Evolutionary conservation across 208 protist genomes (phyloP), one percentile per base, ranked within the genome.

Genomic region (Balamuthia mandrillaris): DNA sequence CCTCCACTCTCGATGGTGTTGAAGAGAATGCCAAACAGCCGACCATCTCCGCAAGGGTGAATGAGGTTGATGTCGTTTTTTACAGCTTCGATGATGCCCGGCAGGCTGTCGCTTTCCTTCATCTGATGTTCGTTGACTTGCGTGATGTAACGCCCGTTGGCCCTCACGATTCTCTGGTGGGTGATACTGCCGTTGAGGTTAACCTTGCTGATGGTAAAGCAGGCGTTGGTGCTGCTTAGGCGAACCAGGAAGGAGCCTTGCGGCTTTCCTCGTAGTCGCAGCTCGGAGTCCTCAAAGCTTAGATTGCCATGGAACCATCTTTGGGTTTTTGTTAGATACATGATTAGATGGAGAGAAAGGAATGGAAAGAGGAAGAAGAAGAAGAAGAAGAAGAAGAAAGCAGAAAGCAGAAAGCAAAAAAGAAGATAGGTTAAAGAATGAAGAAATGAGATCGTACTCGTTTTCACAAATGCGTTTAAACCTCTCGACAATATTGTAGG

Each of bases 181-280:
- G n/a, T 2, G 18, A 3, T 10, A 29, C 7, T 35, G 54, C 9
- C n/a, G 9, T 24, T 29, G 65, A 74, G 39, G 3, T 78, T 78
- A 3, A 78, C 68, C 24, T 29, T 31, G 68, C 68, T 78, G 68
- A 78, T 78, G 68, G 68, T 78, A 49, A 78, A 60, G 16, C 44
- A 78, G 68, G 41, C 27, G 68, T 78, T 49, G 45, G 52, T 78
- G 24, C 45, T 39, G 27, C 45, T 60, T 14, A 78, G 68, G 45
- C 68, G 68, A 27, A 78, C 29, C 27, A 78, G 68, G 45, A 45
- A 78, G 68, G 65, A 74, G 33, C 65, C 65, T 27, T 37, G 65
- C 2, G 39, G 27, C 65, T 74, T 74, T 37, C 65, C 65, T 42
- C 51, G 65, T 35, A 74, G 24, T 49, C 65, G 33, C 2, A 42